Conservation (phyloP, 2,329 filamentous ascomycete genomes). For the Trichophyton schoenleinii region DNA sequence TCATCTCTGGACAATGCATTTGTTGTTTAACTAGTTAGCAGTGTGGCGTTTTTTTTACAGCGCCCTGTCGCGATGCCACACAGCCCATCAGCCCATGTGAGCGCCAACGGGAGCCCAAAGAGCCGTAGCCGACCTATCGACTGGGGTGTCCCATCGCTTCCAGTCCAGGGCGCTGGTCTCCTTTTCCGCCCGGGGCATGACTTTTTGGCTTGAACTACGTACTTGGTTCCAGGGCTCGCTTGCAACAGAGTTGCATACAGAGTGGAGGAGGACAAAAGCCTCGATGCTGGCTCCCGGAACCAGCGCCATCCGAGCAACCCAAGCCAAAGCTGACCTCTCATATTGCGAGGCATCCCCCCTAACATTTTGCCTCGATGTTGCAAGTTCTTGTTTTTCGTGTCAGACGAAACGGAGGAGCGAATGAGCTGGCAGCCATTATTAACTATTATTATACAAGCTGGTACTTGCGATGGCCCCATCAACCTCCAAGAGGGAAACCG, state of each 20-base stretch:
- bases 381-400: background rate
- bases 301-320: background rate
- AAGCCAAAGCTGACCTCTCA: background rate
- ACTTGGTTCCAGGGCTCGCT: background rate
- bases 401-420: background rate
- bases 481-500: background rate
- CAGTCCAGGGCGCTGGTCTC: background rate
- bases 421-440: background rate
- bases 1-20: too few relatives aligned
- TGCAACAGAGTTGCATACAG: background rate
- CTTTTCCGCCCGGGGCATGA: background rate
- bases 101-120: background rate
- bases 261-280: background rate
- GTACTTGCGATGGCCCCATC: background rate
- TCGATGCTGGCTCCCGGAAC: background rate
- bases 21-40: background rate
- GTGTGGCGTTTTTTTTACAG: background rate
- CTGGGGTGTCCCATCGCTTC: background rate
- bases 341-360: background rate
- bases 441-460: background rate
- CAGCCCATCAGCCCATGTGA: background rate
- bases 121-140: background rate
- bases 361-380: background rate
- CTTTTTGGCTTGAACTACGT: background rate
- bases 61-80: background rate